phyloP scores from a whole-genome alignment of 2,329 filamentous ascomycete genomes.

The Clonostachys rhizophaga region DNA sequence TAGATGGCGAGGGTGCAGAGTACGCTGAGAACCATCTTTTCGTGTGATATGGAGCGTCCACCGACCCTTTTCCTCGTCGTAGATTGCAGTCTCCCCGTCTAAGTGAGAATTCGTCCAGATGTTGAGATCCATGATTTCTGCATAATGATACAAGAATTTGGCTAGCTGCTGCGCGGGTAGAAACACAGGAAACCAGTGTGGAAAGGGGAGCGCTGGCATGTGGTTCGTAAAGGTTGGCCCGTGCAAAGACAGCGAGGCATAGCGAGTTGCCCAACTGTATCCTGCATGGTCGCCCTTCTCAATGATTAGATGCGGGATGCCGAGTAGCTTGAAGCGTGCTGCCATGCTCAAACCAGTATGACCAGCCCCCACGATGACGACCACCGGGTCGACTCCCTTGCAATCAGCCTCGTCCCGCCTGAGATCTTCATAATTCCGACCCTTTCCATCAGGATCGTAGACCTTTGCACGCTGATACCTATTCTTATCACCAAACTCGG shows the following conservation, averaged over 20 bases:
- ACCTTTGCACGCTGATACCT: too few species aligned
- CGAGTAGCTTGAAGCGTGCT: slow-evolving; percentile 40
- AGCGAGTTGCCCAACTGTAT: slow-evolving; percentile 56
- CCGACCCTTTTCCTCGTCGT: slow-evolving; percentile 37
- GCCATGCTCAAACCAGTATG: slow-evolving; percentile 31
- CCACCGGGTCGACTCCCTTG: too few species aligned
- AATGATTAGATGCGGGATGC: slow-evolving; percentile 35
- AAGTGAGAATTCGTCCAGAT: slow-evolving; percentile 45
- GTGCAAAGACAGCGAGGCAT: slow-evolving; percentile 53
- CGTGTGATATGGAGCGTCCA: slow-evolving; percentile 55
- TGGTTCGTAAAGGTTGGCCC: slow-evolving; percentile 57
- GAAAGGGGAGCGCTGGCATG: slow-evolving; percentile 57
- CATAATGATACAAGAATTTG: slow-evolving; percentile 61
- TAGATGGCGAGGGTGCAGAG: slow-evolving; percentile 56
- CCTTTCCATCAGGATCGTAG: too few species aligned
- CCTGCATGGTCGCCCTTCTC: slow-evolving; percentile 32
- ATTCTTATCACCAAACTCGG: too few species aligned
- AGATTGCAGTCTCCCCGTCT: slow-evolving; percentile 27
- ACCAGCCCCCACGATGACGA: slow-evolving; percentile 12
- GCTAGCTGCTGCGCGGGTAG: slow-evolving; percentile 64
- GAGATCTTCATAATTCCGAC: too few species aligned
- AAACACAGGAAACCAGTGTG: slow-evolving; percentile 58
- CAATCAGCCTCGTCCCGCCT: too few species aligned
- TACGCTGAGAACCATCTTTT: slow-evolving; percentile 21
- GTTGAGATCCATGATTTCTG: slow-evolving; percentile 56